Evolutionary conservation across 805 yeast genomes (phyloP), one percentile per base, ranked within the genome.

Genomic region (Brettanomyces sp.): DNA sequence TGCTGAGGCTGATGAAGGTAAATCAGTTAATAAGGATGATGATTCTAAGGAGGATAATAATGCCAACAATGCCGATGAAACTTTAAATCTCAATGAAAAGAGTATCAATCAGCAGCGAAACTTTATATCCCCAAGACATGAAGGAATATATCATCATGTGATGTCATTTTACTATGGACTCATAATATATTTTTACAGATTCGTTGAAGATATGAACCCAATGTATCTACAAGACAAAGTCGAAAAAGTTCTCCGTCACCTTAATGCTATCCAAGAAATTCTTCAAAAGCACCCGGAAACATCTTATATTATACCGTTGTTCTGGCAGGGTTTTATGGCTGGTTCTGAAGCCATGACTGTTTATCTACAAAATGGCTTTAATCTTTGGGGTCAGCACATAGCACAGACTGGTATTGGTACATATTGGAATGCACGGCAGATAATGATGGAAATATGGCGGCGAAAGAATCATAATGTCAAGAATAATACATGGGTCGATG

Each of bases 311-410:
- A 77, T 82, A 34, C 95, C 96, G 4, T 66, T 86, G 33, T 79
- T 86, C 54, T 88, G 95, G 93, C 91, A 85, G 57, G 95, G 93
- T 0, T 88, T 88, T 53, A 82, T 88, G 39, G 89, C 91, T 1
- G 95, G 95, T 0, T 82, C 93, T 56, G 88, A 85, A 50, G 82
- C 89, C 9, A 73, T 76, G 48, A 76, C 81, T 5, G 54, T 62
- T 1, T 69, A 68, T 34, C 62, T 81, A 35, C 91, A 85, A 52
- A 64, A 72, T 48, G 81, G 87, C 38, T 86, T 77, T 64, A 80
- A 78, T 56, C 68, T 71, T 47, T 87, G 95, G 95, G 81, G 80
- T 9, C 79, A 77, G n/a, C 76, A 76, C 47, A 77, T 77, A 40
- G 73, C 79, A 4, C 64, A 63, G 39, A 70, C 73, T 12, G 85